Base-by-base conservation (phyloP, 192 early-diverging fungal genomes). In the Chytriomyces hyalinus region DNA sequence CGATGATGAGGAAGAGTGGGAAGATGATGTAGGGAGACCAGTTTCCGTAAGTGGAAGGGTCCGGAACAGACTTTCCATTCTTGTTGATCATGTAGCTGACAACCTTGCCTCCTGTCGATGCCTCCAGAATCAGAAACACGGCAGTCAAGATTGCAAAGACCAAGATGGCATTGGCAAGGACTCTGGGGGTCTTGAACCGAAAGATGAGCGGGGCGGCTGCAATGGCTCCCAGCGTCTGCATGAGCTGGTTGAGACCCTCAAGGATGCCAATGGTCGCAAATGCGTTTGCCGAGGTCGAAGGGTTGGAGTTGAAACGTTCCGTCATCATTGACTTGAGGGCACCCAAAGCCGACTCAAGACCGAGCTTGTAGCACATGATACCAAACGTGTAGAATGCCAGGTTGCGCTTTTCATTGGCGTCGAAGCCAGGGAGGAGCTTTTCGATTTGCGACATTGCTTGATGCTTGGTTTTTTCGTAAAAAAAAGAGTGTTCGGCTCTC, bases 311-410 rank as follows among this genome's bases (percentile, higher is more conserved):
- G 36, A 36, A 36, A 3, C 36, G 36, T 36, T 36, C 36, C 1
- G 36, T 36, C 36, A 36, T 36, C 36, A 4, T 36, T 0, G 3
- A 3, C 36, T 36, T 36, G 4, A 36, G 36, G 4, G 36, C 36
- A 36, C 36, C 36, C 36, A 36, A 36, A 36, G 36, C 36, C 1
- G 36, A 36, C 36, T 36, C 64, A 15, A 65, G 26, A 65, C 20
- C 64, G 43, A 65, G 43, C 64, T 86, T 86, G 66, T 83, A 86
- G 66, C 76, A 59, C 82, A 87, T 83, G 67, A 87, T 84, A 28
- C 85, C 85, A 1, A 51, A 22, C 70, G 85, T 86, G 66, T 86
- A 87, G 62, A 87, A 59, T 51, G 77, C 45, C n/a, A 87, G n/a
- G 64, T 87, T 87, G 10, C 69, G 44, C 28, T 65, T 66, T 70